Base-by-base conservation (phyloP, 371 early-diverging fungal species). In the Choanephora cucurbitarum region DNA sequence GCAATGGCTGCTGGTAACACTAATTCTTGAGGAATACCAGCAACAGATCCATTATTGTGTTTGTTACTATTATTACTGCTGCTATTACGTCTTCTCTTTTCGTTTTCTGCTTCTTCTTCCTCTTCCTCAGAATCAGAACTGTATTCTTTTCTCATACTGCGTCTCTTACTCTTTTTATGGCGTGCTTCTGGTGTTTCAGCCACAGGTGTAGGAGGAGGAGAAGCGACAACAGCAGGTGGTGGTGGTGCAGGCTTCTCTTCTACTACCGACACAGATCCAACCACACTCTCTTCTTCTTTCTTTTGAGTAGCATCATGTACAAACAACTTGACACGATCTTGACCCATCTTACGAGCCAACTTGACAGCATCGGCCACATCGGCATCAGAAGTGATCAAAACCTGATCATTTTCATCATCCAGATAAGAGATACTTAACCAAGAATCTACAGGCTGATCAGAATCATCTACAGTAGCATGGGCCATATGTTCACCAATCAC, bases 371-470 rank as follows among this genome's bases (percentile, higher is more conserved):
- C 94, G 11, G 78, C 66, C 52, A 96, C 67, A 62, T 96, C 96
- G 1, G 83, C 79, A 52, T 91, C 90, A 13, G 80, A 77, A 28
- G 84, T 83, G 64, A 96, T 77, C 60, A 87, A 72, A n/a, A 96
- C 90, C 52, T 85, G 70, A 66, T 96, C 96, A 49, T 88, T 84
- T 47, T 95, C 96, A 55, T 95, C 95, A 59, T 96, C 96, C 53
- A 90, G 64, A 62, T 95, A 96, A 13, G 85, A 84, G 31, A 96
- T 77, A 17, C 78, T 87, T 21, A 86, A 68, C 76, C 73, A 67
- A 14, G 67, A 69, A 3, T 67, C 66, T 0, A 46, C 58, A 17
- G 66, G 50, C 15, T 44, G 49, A 19, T 52, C 56, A 15, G 59
- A 63, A 3, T 37, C 28, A 14, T 47, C 43, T 1, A 45, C 32